These are phyloP conservation scores for Schizochytrium sp. DNA, from an alignment of 108 stramenopile species.

Conservation along the genomic window DNA sequence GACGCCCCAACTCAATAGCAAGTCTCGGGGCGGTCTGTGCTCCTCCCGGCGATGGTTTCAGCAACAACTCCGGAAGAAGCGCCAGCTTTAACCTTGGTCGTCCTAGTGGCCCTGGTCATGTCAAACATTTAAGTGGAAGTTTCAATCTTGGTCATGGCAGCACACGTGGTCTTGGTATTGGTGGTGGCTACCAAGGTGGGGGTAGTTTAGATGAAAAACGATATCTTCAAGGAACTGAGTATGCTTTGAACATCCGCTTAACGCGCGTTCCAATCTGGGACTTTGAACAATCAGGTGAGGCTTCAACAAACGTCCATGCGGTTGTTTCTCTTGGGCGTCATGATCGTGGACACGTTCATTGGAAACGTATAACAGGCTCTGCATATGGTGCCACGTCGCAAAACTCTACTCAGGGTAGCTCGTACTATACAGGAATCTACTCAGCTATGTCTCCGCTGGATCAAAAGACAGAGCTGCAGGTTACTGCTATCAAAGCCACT, in stretches of 20 bases:
- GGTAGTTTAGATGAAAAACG: neutral
- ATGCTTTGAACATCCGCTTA: neutral
- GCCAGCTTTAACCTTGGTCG: too few species aligned
- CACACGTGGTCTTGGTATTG: too few species aligned
- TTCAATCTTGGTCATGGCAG: too few species aligned
- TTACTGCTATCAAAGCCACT: neutral
- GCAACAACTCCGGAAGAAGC: too few species aligned
- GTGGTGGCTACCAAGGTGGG: neutral
- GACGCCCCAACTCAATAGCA: too few species aligned
- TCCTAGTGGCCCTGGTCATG: too few species aligned
- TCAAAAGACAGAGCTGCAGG: neutral
- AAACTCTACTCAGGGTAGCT: neutral
- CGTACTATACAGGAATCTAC: neutral
- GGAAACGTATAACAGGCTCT: neutral
- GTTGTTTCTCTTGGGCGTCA: neutral
- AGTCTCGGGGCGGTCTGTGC: too few species aligned
- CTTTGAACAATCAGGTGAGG: neutral
- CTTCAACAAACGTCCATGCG: neutral
- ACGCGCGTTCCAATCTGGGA: neutral
- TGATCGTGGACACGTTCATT: neutral
- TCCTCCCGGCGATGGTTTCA: too few species aligned
- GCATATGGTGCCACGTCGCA: neutral
- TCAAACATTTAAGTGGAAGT: too few species aligned
- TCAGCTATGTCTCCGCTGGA: neutral
- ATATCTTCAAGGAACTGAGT: neutral